A percentile compares a stretch with the other conserved stretches of the same genome.
phyloP scores from a whole-genome alignment of 78 protist genomes.

The Guillardia theta region DNA sequence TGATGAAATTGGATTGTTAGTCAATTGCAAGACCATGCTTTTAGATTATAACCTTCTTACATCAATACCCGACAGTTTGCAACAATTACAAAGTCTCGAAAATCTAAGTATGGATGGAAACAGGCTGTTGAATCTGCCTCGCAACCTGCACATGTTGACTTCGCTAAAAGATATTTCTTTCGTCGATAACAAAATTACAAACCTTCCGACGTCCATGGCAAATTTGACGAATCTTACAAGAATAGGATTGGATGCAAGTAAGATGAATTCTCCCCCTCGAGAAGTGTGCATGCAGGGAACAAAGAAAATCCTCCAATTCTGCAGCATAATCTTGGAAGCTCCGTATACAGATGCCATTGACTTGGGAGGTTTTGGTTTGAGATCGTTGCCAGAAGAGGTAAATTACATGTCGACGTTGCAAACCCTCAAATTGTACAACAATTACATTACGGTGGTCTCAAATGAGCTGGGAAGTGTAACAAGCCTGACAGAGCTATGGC shows the following conservation, averaged over 20 bases:
- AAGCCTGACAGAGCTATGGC: background rate
- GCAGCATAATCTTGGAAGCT: background rate
- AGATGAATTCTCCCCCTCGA: background rate
- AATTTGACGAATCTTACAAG: background rate
- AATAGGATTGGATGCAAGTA: background rate
- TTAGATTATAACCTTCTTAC: background rate
- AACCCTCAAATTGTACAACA: background rate
- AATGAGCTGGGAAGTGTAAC: background rate
- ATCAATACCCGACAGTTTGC: background rate
- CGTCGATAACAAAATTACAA: background rate
- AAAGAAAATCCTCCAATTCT: background rate
- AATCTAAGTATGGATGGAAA: background rate
- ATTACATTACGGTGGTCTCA: background rate
- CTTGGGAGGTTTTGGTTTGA: background rate
- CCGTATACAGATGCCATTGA: background rate
- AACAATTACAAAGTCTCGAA: background rate
- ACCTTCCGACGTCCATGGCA: background rate
- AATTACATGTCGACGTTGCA: background rate
- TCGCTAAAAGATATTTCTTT: background rate
- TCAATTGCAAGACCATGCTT: background rate
- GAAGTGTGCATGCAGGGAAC: conserved; percentile 7
- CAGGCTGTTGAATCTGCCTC: background rate
- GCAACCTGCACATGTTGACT: background rate
- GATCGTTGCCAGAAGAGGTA: background rate
- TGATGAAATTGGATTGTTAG: background rate